These are phyloP conservation scores for Pholiota molesta DNA, from an alignment of 768 basidiomycete genomes.

Conservation along the genomic window DNA sequence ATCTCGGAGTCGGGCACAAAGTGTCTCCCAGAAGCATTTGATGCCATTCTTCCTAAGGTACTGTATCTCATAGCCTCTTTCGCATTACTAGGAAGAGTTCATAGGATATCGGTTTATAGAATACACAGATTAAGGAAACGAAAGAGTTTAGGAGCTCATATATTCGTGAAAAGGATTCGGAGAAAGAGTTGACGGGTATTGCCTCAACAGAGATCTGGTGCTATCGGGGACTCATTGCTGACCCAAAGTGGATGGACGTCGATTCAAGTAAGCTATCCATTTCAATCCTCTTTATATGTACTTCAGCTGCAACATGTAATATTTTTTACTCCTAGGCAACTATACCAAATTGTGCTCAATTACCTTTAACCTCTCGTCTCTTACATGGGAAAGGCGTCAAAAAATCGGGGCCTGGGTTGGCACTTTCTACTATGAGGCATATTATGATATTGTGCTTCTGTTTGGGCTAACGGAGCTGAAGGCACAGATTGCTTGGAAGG, in stretches of 20 bases:
- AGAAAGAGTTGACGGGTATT: not conserved
- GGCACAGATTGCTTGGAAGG: conserved; percentile 51
- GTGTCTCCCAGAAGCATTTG: conserved; percentile 30
- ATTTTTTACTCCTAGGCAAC: conserved; percentile 2
- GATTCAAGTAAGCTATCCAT: conserved; percentile 9
- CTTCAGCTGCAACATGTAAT: conserved; percentile 4
- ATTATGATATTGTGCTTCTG: conserved; percentile 41
- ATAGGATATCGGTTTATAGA: too few species aligned
- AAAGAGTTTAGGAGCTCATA: conserved; percentile 46
- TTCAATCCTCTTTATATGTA: not conserved
- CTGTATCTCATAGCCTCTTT: not conserved
- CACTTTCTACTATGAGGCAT: conserved; percentile 10
- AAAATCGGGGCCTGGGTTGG: conserved; percentile 1
- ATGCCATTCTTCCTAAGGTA: conserved; percentile 40
- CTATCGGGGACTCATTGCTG: conserved; percentile 26
- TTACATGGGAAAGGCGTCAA: not conserved
- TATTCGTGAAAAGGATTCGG: conserved; percentile 9
- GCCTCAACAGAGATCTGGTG: conserved; percentile 9
- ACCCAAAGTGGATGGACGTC: conserved; percentile 24
- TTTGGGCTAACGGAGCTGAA: conserved; percentile 55
- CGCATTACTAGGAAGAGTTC: too few species aligned
- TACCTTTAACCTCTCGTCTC: conserved; percentile 8
- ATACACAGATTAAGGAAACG: conserved; percentile 40
- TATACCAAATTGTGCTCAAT: conserved; percentile 12
- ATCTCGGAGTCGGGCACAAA: conserved; percentile 17